phyloP scores from a whole-genome alignment of 495 filamentous ascomycete genomes.

The Aspergillus hancockii region DNA sequence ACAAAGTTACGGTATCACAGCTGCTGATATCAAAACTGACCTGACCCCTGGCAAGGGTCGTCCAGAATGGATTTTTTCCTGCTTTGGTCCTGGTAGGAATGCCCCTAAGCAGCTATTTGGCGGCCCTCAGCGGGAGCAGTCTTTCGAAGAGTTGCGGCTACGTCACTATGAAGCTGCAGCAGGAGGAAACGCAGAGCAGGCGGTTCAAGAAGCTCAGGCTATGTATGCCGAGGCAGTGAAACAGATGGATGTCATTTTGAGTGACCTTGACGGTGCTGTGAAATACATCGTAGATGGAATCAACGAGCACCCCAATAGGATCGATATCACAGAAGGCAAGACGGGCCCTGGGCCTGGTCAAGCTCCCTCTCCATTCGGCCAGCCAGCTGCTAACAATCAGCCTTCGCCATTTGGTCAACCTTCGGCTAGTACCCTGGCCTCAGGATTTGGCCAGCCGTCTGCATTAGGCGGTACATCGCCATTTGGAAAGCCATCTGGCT shows the following conservation, averaged over 20 bases:
- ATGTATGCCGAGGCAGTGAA: constrained; percentile 60
- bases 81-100: constrained; percentile 71
- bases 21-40: constrained; percentile 60
- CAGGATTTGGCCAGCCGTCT: constrained; percentile 35
- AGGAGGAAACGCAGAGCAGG: constrained; percentile 61
- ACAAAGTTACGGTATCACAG: constrained; percentile 52
- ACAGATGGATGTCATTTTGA: constrained; percentile 67
- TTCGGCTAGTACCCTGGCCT: constrained; percentile 15
- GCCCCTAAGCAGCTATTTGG: constrained; percentile 80
- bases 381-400: constrained; percentile 26
- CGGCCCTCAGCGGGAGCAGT: constrained; percentile 74
- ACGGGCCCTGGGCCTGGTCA: constrained; percentile 26
- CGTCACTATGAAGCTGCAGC: constrained; percentile 61
- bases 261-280: constrained; percentile 69
- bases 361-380: constrained; percentile 31
- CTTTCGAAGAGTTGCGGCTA: constrained; percentile 77
- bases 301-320: constrained; percentile 78
- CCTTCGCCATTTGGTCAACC: constrained; percentile 40
- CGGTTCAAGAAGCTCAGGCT: constrained; percentile 63
- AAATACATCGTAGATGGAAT: constrained; percentile 67
- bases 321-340: constrained; percentile 63
- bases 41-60: constrained; percentile 59
- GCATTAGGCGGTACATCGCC: constrained; percentile 18
- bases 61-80: constrained; percentile 81
- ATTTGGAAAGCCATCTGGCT: constrained; percentile 32